phyloP scores from a whole-genome alignment of 129 eudicot genomes.

The Flaveria robusta region DNA sequence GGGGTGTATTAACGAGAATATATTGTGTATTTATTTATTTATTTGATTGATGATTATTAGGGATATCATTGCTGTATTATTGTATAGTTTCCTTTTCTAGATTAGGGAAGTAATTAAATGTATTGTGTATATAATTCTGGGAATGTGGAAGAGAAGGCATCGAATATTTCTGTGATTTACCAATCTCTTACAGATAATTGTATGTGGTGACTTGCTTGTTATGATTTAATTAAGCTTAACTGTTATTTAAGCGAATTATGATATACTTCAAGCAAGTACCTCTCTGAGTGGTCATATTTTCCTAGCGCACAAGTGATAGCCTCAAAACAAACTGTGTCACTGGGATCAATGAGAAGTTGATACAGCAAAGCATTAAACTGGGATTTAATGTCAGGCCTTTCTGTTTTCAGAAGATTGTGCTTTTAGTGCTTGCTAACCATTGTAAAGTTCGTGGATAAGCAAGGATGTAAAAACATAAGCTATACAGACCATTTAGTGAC shows the following conservation, averaged over 20 bases:
- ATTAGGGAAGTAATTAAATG: too few species aligned
- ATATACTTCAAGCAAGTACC: slow-evolving; percentile 43
- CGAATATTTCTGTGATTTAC: too few species aligned
- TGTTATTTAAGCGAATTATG: neutral
- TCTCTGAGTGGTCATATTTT: slow-evolving; percentile 76
- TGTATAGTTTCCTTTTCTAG: too few species aligned
- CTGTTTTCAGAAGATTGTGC: slow-evolving; percentile 40
- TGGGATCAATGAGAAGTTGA: slow-evolving; percentile 94
- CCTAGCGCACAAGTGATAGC: slow-evolving; percentile 89
- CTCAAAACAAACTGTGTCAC: slow-evolving; percentile 97
- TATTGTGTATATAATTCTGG: too few species aligned
- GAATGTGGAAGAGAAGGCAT: too few species aligned
- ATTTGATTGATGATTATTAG: too few species aligned
- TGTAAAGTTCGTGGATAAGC: slow-evolving; percentile 12
- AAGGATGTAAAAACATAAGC: slow-evolving; percentile 14
- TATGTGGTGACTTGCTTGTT: neutral
- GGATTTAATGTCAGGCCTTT: slow-evolving; percentile 82
- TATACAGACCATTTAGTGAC: slow-evolving; percentile 72
- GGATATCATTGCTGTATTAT: too few species aligned
- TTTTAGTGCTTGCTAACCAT: slow-evolving; percentile 8
- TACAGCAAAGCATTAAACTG: slow-evolving; percentile 82
- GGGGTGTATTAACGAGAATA: too few species aligned
- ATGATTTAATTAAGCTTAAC: neutral
- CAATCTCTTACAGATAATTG: too few species aligned
- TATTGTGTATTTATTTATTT: too few species aligned